Conservation (phyloP, 2,329 filamentous ascomycete species). For the Trichoderma breve region DNA sequence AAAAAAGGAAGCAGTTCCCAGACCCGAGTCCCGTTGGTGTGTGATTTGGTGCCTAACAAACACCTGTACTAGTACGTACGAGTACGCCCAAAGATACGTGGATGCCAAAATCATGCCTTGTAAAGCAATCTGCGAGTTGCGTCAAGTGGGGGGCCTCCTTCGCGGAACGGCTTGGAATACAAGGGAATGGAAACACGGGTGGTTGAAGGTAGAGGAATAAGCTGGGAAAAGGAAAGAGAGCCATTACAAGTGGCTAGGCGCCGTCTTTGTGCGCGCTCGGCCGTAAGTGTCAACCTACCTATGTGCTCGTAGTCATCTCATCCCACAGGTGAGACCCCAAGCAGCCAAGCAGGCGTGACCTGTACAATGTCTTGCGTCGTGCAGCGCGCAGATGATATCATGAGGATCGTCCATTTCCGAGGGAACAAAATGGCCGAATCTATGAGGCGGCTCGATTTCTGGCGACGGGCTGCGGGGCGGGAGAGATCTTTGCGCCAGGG, state of each 20-base stretch:
- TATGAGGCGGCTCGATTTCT: background rate
- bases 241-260: background rate
- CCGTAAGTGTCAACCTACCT: background rate
- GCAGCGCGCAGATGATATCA: background rate
- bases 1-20: background rate
- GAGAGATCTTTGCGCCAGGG: background rate
- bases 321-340: background rate
- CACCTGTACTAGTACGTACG: background rate
- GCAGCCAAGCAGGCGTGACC: background rate
- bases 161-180: background rate
- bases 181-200: background rate
- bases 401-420: background rate
- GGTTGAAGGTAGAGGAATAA: background rate
- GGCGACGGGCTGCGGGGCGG: background rate
- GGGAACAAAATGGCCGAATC: background rate
- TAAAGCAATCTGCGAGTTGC: background rate
- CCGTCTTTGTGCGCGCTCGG: background rate
- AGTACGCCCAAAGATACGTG: slow-evolving; percentile 7
- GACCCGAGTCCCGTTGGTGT: background rate
- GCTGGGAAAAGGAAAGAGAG: background rate
- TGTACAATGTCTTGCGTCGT: slow-evolving; percentile 3
- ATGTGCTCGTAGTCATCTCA: background rate
- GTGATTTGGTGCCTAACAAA: slow-evolving; percentile 10
- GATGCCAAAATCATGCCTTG: background rate
- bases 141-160: background rate